These are phyloP conservation scores for Termitomyces titanicus DNA, from an alignment of 768 basidiomycete genomes.

Conservation along the genomic window DNA sequence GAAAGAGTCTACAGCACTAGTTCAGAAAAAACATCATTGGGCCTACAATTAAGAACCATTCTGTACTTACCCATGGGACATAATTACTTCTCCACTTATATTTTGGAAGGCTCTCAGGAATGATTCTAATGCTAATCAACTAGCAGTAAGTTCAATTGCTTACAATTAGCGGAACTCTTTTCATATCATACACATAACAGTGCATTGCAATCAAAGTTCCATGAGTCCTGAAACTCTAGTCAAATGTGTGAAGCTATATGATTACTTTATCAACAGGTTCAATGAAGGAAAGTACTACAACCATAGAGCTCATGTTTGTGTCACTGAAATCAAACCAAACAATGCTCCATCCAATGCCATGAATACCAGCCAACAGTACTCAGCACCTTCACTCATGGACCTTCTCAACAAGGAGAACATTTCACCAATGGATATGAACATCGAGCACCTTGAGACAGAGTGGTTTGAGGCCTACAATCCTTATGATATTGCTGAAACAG, in stretches of 20 bases:
- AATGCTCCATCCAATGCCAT: not conserved
- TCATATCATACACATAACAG: not conserved
- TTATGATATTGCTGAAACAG: not conserved
- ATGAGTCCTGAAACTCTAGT: too few species aligned
- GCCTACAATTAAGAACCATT: too few species aligned
- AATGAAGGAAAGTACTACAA: not conserved
- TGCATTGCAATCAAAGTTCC: not conserved
- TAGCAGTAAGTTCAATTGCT: not conserved
- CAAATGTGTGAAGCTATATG: not conserved
- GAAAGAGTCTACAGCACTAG: not conserved
- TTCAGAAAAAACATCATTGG: not conserved
- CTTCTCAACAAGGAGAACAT: slow-evolving; percentile 5
- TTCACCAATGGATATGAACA: not conserved
- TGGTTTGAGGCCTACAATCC: too few species aligned
- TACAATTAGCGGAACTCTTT: not conserved
- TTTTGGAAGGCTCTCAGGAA: not conserved
- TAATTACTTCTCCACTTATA: not conserved
- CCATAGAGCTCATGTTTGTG: not conserved
- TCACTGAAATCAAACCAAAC: not conserved
- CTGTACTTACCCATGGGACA: too few species aligned
- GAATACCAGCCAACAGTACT: too few species aligned
- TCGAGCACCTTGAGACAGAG: not conserved
- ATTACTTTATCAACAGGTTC: not conserved
- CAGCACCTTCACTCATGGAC: not conserved
- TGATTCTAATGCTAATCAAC: not conserved